phyloP scores from a whole-genome alignment of 2,329 filamentous ascomycete genomes.

The Penicillium sp. region DNA sequence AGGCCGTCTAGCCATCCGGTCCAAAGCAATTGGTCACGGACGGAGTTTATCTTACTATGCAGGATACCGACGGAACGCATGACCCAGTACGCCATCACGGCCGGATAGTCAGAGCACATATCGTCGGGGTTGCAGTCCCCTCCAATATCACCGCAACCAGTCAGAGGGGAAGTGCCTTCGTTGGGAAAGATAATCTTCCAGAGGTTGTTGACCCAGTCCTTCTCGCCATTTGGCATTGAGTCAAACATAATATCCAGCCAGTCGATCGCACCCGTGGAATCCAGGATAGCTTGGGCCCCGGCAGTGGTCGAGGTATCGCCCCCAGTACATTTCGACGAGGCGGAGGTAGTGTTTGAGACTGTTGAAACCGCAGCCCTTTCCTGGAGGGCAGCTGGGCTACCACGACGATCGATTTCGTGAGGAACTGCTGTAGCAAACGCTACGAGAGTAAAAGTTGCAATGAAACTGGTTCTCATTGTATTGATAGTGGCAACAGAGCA shows the following conservation, averaged over 20 bases:
- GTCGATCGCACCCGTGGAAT: neutral
- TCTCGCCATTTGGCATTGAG: neutral
- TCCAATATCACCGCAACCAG: neutral
- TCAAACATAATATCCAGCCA: neutral
- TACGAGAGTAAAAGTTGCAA: neutral
- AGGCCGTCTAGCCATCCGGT: slow-evolving; percentile 3
- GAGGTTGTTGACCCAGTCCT: slow-evolving; percentile 3
- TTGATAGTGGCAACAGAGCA: neutral
- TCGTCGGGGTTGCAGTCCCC: neutral
- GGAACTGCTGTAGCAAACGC: neutral
- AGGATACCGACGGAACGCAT: neutral
- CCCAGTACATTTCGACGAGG: neutral
- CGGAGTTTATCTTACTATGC: slow-evolving; percentile 1
- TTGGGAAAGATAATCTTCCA: neutral
- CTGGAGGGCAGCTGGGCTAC: neutral
- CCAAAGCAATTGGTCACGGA: slow-evolving; percentile 2
- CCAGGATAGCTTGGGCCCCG: neutral
- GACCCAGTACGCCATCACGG: neutral
- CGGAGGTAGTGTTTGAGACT: neutral
- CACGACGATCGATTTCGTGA: neutral
- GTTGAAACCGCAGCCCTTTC: neutral
- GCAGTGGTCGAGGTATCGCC: neutral
- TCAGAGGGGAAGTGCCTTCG: slow-evolving; percentile 1
- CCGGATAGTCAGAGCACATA: slow-evolving; percentile 1
- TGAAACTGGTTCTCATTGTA: neutral